These are phyloP conservation scores for Linanthus parryae DNA, from an alignment of 148 eudicot species.

Conservation along the genomic window DNA sequence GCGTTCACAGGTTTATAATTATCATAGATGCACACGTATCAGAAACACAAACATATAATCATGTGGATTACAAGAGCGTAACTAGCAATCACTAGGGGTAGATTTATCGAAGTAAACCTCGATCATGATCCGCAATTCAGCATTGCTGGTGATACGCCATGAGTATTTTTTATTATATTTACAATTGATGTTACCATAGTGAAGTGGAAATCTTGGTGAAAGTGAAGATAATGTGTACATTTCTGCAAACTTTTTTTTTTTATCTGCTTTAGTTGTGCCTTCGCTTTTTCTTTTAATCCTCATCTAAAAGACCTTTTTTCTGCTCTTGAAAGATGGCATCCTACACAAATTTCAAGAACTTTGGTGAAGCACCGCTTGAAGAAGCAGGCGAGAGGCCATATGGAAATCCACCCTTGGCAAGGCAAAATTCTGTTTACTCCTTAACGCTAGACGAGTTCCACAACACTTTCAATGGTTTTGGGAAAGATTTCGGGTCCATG, in stretches of 20 bases:
- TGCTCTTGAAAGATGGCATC: conserved; percentile 28
- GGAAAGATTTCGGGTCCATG: conserved; percentile 62
- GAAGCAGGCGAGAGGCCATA: conserved; percentile 18
- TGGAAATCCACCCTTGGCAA: conserved; percentile 20
- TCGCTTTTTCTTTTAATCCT: background rate
- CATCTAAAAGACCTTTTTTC: background rate
- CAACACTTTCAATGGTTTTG: conserved; percentile 29
- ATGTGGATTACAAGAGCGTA: no score
- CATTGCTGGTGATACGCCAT: no score
- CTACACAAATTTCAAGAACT: conserved; percentile 35
- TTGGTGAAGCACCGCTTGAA: conserved; percentile 16
- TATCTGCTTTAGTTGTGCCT: conserved; percentile 1
- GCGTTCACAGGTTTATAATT: no score
- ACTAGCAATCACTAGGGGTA: no score
- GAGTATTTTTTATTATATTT: no score
- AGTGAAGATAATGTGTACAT: background rate
- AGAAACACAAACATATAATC: no score
- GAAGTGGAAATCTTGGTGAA: background rate
- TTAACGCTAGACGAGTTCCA: conserved; percentile 54
- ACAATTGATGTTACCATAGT: background rate
- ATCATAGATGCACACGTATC: no score
- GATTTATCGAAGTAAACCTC: no score
- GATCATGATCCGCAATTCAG: no score
- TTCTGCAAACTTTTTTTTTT: background rate
- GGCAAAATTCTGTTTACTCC: conserved; percentile 43